phyloP scores from a whole-genome alignment of 2,329 filamentous ascomycete genomes.

The Cladophialophora immunda region DNA sequence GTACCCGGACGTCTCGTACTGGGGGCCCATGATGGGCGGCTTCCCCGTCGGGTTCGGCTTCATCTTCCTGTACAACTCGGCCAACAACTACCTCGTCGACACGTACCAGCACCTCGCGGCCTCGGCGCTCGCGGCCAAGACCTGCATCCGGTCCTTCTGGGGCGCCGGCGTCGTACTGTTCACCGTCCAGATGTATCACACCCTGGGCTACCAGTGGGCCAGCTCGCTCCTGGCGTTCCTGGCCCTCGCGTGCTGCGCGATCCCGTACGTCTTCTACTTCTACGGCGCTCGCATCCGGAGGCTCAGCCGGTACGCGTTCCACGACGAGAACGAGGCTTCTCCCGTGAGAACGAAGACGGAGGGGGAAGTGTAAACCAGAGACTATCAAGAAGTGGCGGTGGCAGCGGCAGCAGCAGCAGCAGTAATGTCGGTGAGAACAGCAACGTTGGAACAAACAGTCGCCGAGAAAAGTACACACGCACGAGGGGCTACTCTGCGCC shows the following conservation, averaged over 20 bases:
- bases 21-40: conserved; percentile 75
- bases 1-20: conserved; percentile 67
- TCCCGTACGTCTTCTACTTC: conserved; percentile 83
- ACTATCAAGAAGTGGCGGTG: neutral
- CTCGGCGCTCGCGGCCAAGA: conserved; percentile 85
- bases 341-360: neutral
- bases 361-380: conserved; percentile 29
- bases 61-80: conserved; percentile 83
- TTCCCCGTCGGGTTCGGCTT: conserved; percentile 80
- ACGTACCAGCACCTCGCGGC: conserved; percentile 85
- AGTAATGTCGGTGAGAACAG: neutral
- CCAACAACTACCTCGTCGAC: conserved; percentile 80
- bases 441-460: too few relatives aligned
- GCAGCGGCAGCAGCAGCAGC: neutral
- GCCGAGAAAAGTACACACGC: too few relatives aligned
- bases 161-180: conserved; percentile 80
- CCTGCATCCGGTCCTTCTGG: conserved; percentile 88
- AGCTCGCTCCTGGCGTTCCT: conserved; percentile 76
- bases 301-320: conserved; percentile 76
- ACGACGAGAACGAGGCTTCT: conserved; percentile 57
- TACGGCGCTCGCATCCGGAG: conserved; percentile 76
- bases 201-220: conserved; percentile 79
- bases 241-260: conserved; percentile 78
- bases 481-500: too few relatives aligned
- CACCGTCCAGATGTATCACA: conserved; percentile 80